phyloP scores from a whole-genome alignment of 139 green algal genomes.

The Astrephomene gubernaculifera region DNA sequence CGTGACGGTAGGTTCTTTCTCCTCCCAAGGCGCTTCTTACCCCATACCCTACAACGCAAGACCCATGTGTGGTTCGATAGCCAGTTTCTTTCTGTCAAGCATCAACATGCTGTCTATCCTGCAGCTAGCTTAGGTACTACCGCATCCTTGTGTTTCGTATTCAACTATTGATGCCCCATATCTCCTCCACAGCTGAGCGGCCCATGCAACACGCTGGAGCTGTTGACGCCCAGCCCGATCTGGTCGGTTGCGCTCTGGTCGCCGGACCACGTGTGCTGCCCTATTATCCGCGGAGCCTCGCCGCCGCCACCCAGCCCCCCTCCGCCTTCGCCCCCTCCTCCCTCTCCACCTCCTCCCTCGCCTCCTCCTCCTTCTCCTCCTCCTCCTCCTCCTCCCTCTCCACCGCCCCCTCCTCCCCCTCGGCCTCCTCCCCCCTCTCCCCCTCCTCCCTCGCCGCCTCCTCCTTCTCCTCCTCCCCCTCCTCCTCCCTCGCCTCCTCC shows the following conservation, averaged over 20 bases:
- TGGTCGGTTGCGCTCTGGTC: conserved; percentile 8
- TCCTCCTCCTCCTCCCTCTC: neutral
- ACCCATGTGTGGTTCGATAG: too few relatives aligned
- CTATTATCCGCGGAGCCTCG: neutral
- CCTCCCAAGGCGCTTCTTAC: too few relatives aligned
- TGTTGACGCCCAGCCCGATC: neutral
- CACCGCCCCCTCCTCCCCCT: neutral
- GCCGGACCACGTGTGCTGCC: neutral
- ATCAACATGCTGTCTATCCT: too few relatives aligned
- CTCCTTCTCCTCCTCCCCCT: neutral
- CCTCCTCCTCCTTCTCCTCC: neutral
- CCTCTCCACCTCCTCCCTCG: neutral
- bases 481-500: neutral
- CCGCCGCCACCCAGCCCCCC: neutral
- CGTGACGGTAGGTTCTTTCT: neutral
- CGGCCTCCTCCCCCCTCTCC: too few relatives aligned
- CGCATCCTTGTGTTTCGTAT: too few relatives aligned
- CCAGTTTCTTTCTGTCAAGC: too few relatives aligned
- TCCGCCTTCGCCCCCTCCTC: neutral
- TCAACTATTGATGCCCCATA: too few relatives aligned
- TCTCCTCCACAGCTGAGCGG: neutral
- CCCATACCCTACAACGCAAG: too few relatives aligned
- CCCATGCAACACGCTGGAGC: neutral
- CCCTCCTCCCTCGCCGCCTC: too few relatives aligned
- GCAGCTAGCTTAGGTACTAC: too few relatives aligned